phyloP scores from a whole-genome alignment of 176 grass and related monocot genomes.

The Zea luxurians region DNA sequence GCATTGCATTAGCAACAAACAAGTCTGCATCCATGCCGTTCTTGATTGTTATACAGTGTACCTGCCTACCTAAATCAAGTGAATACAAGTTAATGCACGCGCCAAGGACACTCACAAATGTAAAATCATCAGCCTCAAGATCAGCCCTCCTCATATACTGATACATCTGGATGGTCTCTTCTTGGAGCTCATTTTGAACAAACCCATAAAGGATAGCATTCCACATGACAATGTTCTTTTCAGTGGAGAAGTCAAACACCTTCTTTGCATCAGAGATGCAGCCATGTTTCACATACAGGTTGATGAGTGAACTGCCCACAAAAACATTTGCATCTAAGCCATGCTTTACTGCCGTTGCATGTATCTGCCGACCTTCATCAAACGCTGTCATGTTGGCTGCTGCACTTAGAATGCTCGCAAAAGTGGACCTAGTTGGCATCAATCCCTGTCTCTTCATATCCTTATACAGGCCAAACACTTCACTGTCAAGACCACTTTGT shows the following conservation, averaged over 20 bases:
- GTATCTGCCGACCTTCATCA: slow-evolving; percentile 46
- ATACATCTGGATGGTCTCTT: slow-evolving; percentile 51
- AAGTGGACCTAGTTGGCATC: slow-evolving; percentile 56
- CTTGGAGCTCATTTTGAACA: slow-evolving; percentile 52
- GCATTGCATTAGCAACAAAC: slow-evolving; percentile 65
- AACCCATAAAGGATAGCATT: slow-evolving; percentile 64
- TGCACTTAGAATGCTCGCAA: slow-evolving; percentile 65
- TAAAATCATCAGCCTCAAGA: slow-evolving; percentile 59
- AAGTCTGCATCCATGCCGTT: slow-evolving; percentile 44
- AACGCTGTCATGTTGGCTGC: slow-evolving; percentile 43
- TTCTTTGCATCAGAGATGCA: slow-evolving; percentile 48
- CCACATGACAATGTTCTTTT: slow-evolving; percentile 73
- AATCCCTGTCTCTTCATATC: slow-evolving; percentile 51
- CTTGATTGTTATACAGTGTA: slow-evolving; percentile 60
- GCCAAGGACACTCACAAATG: slow-evolving; percentile 58
- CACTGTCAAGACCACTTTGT: slow-evolving; percentile 36
- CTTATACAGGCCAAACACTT: slow-evolving; percentile 57
- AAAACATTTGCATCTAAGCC: slow-evolving; percentile 66
- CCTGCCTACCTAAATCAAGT: slow-evolving; percentile 50
- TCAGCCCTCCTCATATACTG: slow-evolving; percentile 44
- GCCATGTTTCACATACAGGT: slow-evolving; percentile 56
- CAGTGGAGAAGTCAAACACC: slow-evolving; percentile 52
- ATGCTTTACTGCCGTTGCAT: slow-evolving; percentile 47
- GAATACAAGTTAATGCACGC: slow-evolving; percentile 41
- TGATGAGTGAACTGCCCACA: slow-evolving; percentile 72